Evolutionary conservation across 306 rosid genomes (phyloP), one percentile per base, ranked within the genome.

Genomic region (Sicyos baderoa): DNA sequence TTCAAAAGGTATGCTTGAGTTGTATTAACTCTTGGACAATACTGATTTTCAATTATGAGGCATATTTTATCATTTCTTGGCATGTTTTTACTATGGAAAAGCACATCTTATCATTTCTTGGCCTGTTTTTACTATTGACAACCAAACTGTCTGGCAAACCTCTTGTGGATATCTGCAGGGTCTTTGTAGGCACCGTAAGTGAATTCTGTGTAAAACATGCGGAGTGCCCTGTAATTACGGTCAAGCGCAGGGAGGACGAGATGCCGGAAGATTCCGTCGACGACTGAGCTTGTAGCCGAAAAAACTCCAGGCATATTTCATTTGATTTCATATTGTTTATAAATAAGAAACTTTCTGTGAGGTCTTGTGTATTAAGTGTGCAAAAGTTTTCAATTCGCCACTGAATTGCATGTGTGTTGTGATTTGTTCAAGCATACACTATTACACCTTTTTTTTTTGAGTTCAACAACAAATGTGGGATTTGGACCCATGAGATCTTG

Each of bases 161-260:
- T 25, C 29, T 25, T 25, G 19, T 64, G 35, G 3, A 44, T 44
- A 32, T 44, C 3, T 64, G 70, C 29, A 93, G 97, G 97, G 97
- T 93, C 61, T 93, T 93, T 76, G 96, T 89, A 64, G 98, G 97
- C 75, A 72, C 76, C 47, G 98, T 93, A 62, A 93, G 98, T 76
- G 98, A 93, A 61, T 93, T 89, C 62, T 88, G 97, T 51, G 86
- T 72, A 77, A 93, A 93, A 90, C 98, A 93, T 75, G 97, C 91
- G 29, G 98, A 89, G 71, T 93, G 98, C 88, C 98, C 97, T 8
- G 97, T 89, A 27, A 81, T 93, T 79, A 81, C 91, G 25, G 88
- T 93, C 87, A 93, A 93, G 75, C 98, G 98, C 87, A 80, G 75
- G 40, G 84, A 84, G 16, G 72, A 54, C 68, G 96, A 93, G 75